A percentile compares a stretch with the other conserved stretches of the same genome.
These are phyloP conservation scores for Xylariaceae sp. DNA, from an alignment of 2,329 filamentous ascomycete species.

Conservation along the genomic window DNA sequence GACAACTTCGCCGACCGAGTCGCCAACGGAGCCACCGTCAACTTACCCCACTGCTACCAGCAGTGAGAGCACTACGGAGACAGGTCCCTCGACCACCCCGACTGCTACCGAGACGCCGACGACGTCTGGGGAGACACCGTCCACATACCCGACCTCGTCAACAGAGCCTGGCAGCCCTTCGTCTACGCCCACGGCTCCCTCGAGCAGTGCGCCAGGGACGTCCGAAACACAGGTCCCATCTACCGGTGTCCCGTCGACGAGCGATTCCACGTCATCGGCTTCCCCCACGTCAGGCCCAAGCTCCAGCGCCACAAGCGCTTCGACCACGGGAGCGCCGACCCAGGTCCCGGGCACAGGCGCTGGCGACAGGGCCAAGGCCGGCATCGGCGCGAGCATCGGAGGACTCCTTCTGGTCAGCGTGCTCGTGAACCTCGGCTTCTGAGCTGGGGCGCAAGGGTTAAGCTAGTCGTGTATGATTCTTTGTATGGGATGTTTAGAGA, in stretches of 20 bases:
- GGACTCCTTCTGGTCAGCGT: constrained; percentile 26
- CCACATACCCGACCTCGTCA: no score
- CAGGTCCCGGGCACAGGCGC: constrained; percentile 14
- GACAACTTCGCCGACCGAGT: background rate
- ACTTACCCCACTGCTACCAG: background rate
- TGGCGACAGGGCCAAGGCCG: constrained; percentile 17
- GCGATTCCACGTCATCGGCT: background rate
- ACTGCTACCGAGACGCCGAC: constrained; percentile 5
- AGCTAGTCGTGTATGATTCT: constrained; percentile 2
- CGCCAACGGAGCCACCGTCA: background rate
- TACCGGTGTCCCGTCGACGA: background rate
- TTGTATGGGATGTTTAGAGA: no score
- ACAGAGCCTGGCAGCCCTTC: no score
- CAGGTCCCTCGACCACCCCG: background rate
- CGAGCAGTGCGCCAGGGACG: no score
- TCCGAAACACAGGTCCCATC: no score
- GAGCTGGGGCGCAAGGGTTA: constrained; percentile 8
- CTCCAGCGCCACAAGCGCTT: background rate
- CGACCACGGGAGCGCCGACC: constrained; percentile 3
- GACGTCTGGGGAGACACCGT: no score
- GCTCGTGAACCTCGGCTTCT: constrained; percentile 29
- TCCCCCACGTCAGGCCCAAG: background rate
- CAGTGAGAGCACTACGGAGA: background rate
- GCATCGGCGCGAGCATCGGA: constrained; percentile 21
- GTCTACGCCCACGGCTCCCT: no score